Conservation (phyloP, 805 yeast species). For the Ogataea zsoltii region DNA sequence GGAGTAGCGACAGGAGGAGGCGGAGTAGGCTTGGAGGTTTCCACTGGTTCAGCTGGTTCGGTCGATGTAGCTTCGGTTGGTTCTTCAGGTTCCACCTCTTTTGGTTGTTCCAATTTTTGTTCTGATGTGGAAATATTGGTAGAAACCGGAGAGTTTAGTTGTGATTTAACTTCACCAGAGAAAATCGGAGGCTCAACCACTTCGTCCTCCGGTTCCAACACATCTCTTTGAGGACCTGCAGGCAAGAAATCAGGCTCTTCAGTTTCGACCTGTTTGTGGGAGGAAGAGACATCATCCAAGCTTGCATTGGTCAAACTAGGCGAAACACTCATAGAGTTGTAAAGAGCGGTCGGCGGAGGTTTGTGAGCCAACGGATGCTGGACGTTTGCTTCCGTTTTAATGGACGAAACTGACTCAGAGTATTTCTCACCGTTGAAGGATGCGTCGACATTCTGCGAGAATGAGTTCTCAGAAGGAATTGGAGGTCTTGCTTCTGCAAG, state of each 20-base stretch:
- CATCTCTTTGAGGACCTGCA: not conserved
- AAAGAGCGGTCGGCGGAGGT: slow-evolving; percentile 5
- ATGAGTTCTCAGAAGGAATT: slow-evolving; percentile 3
- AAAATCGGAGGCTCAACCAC: slow-evolving; percentile 3
- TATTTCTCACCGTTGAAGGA: slow-evolving; percentile 6
- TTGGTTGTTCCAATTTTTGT: not conserved
- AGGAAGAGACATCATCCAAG: slow-evolving; percentile 2
- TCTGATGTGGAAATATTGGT: not conserved
- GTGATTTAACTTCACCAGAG: slow-evolving; percentile 1
- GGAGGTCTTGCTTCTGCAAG: not conserved
- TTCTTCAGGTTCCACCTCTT: not conserved
- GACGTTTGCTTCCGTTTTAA: slow-evolving; percentile 15
- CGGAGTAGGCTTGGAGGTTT: not conserved
- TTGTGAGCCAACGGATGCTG: slow-evolving; percentile 19
- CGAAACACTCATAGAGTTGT: slow-evolving; percentile 9
- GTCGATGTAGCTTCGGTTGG: not conserved
- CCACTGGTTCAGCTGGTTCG: slow-evolving; percentile 1
- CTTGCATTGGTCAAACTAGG: slow-evolving; percentile 11
- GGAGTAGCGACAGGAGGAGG: not conserved
- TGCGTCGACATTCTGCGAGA: not conserved
- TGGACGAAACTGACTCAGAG: slow-evolving; percentile 17
- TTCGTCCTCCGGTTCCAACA: not conserved
- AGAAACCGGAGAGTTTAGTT: not conserved
- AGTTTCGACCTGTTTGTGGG: not conserved
- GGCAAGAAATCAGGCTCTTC: not conserved